Evolutionary conservation across 371 early-diverging fungal species (phyloP).

Genomic region (Smittium culicis): DNA sequence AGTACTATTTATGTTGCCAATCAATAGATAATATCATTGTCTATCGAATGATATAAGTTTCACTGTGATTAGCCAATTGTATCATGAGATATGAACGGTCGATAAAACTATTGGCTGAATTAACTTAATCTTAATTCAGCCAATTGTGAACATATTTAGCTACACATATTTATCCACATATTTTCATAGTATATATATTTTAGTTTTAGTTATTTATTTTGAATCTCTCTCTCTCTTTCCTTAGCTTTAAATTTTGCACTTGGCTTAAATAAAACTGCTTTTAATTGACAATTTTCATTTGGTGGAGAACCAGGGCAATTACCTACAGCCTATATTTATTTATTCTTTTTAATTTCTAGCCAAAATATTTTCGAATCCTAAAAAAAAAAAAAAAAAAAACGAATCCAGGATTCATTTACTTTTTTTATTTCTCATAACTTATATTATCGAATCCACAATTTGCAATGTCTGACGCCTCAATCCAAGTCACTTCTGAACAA

Average conservation of each 20-base stretch:
- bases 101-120: neutral
- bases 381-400: neutral
- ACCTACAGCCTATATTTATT: neutral
- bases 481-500: neutral
- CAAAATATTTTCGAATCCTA: no score
- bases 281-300: neutral
- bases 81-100: neutral
- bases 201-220: neutral
- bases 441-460: neutral
- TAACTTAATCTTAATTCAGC: neutral
- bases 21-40: neutral
- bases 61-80: neutral
- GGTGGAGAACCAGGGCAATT: neutral
- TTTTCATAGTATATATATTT: neutral
- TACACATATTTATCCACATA: neutral
- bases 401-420: neutral
- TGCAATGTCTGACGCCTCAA: neutral
- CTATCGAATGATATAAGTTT: neutral
- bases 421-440: neutral
- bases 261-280: neutral
- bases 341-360: no score
- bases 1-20: no score
- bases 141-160: neutral
- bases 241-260: neutral
- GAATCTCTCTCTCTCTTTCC: neutral